Evolutionary conservation across 1,284 basidiomycete species (phyloP), one percentile per base, ranked within the genome.

Genomic region (Rhodotorula mucilaginosa): DNA sequence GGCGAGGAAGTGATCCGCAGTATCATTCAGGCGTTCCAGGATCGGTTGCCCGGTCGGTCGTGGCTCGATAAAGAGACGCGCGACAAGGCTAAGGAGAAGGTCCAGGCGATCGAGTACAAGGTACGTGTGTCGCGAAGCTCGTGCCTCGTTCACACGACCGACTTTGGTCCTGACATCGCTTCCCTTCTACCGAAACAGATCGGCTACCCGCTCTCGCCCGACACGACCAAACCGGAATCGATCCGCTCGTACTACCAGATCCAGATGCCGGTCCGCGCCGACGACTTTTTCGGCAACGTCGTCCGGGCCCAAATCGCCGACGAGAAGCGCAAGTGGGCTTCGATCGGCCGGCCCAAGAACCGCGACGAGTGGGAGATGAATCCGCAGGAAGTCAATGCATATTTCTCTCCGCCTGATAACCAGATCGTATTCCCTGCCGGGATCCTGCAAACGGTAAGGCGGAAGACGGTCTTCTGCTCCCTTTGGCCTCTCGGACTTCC

Each of bases 391-490:
- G 82, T 80, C 26, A 79, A 81, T 61, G 79, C 80, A n/a, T 68
- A 68, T 47, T 69, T 56, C 67, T 59, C 19, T 73, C 90, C 91
- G 16, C 87, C 89, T 19, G 86, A 87, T 1, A 93, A 93, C 67
- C 82, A 96, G 89, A 96, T 97, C 70, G 92, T 95, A 23, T 97
- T 99, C 85, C 95, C 96, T 6, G 96, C 96, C 21, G 96, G 96
- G 54, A 95, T 98, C 79, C 83, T 98, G 57, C 92, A 90, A 78
- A 59, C 51, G 57, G 59, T 63, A 58, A 26, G 49, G 54, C 26
- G n/a, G 29, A 56, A 18, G 12, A 6, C 13, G 26, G 54, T 16
- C 26, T 29, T 26, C 34, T 3, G 5, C 3, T 29, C 26, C 26
- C 54, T 1, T 29, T 23, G 19, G 10, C n/a, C 15, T 2, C 12